Base-by-base conservation (phyloP, 1,139 yeast species). In the Saccharomycopsis hybrid region DNA sequence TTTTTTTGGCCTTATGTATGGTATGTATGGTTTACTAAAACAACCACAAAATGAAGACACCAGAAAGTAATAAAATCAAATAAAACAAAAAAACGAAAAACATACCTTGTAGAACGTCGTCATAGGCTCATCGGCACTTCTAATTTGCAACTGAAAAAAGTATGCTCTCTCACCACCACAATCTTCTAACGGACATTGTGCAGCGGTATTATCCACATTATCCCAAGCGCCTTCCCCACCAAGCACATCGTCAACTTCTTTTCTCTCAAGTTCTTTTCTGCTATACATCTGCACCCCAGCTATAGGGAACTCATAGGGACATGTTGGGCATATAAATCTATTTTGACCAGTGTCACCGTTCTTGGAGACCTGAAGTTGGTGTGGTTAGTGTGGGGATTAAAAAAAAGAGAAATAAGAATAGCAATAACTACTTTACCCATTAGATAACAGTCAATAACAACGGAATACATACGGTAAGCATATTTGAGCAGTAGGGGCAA, bases 211-310 rank as follows among this genome's bases (percentile, higher is more conserved):
- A 63, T 94, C 98, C 32, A 94, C 98, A 63, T 92, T 90, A 65
- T 92, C 98, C 98, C 98, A 92, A 2, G 97, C 95, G 30, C 96
- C 97, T 58, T 83, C 94, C 41, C 96, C 96, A 54, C 99, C 98
- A 30, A 92, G 74, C 8, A 92, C 96, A 69, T 92, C 98, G 66
- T 92, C 99, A 2, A 92, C 94, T 59, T 88, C 86, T 62, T 92
- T 92, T 63, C 96, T 74, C 38, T 86, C 85, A 62, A 92, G 74
- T 54, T 76, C 76, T 63, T 85, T 88, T 54, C 97, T 74, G 64
- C 90, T 97, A 65, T 73, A 92, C 69, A 92, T 80, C 61, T 84
- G 90, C 51, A 86, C 73, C 9, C 92, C 95, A 44, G 76, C 76
- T 50, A 92, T 87, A 45, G 89, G 87, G 65, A 89, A 92, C 61